Evolutionary conservation across 257 asterid species (phyloP).

Genomic region (Knoxia roxburghii): DNA sequence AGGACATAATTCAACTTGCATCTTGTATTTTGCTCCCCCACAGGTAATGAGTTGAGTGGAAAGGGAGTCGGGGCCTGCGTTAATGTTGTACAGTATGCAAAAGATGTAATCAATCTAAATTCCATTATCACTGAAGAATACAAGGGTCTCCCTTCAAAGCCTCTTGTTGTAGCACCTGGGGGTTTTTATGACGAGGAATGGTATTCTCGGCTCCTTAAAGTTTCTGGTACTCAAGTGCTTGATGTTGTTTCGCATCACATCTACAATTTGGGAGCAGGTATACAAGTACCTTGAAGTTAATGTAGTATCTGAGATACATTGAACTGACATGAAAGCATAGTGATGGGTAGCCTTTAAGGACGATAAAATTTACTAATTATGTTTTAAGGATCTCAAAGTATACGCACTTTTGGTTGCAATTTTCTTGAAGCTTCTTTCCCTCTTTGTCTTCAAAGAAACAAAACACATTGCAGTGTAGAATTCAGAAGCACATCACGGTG

Average conservation of each 20-base stretch:
- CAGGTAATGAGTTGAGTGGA: constrained; percentile 92
- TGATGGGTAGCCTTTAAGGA: not conserved
- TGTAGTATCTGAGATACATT: not conserved
- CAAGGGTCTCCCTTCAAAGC: constrained; percentile 30
- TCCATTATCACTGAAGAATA: constrained; percentile 48
- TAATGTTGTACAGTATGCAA: constrained; percentile 63
- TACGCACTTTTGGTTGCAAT: not conserved
- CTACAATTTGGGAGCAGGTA: constrained; percentile 86
- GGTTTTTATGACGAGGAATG: constrained; percentile 86
- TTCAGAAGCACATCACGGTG: not conserved
- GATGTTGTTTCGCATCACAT: constrained; percentile 70
- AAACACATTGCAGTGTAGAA: not conserved
- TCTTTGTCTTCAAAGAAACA: not conserved
- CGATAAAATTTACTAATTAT: not conserved
- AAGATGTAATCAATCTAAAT: constrained; percentile 47
- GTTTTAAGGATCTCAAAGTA: not conserved
- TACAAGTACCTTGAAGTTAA: constrained; percentile 13
- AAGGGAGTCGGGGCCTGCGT: constrained; percentile 83
- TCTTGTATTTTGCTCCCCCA: constrained; percentile 14
- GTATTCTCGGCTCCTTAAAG: constrained; percentile 60
- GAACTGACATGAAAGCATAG: not conserved
- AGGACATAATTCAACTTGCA: constrained; percentile 12
- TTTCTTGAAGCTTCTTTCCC: not conserved
- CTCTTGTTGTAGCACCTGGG: constrained; percentile 76
- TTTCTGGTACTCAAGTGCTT: constrained; percentile 58